A percentile compares a stretch with the other conserved stretches of the same genome.
phyloP scores from a whole-genome alignment of 2,329 filamentous ascomycete species.

The Venturia effusa region DNA sequence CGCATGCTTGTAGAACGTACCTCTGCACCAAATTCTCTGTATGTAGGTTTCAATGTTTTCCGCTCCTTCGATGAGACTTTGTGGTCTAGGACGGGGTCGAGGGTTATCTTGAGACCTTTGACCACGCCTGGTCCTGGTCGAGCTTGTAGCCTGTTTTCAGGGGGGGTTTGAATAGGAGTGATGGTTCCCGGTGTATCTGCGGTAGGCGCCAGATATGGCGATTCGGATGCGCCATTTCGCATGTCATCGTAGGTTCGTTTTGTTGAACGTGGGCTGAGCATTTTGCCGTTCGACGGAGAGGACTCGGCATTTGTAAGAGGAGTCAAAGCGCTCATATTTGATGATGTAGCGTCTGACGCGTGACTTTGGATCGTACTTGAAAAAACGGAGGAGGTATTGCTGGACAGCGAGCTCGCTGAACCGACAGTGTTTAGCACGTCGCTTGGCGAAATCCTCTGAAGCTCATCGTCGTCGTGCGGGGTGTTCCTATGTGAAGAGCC shows the following conservation, averaged over 20 bases:
- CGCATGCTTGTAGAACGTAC: slow-evolving; percentile 19
- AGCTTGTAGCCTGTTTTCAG: slow-evolving; percentile 34
- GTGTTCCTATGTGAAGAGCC: neutral
- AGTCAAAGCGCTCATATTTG: slow-evolving; percentile 37
- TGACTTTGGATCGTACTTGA: slow-evolving; percentile 29
- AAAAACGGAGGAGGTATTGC: slow-evolving; percentile 61
- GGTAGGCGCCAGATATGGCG: slow-evolving; percentile 22
- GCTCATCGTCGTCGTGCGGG: slow-evolving; percentile 37
- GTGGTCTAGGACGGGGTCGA: slow-evolving; percentile 53
- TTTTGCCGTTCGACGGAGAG: slow-evolving; percentile 49
- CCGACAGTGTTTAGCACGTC: slow-evolving; percentile 61
- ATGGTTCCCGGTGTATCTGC: slow-evolving; percentile 23
- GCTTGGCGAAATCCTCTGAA: slow-evolving; percentile 43
- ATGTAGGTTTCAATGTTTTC: slow-evolving; percentile 39
- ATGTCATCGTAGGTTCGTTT: slow-evolving; percentile 28
- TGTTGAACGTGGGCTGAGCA: slow-evolving; percentile 40
- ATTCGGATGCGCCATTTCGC: slow-evolving; percentile 19
- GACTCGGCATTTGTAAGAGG: slow-evolving; percentile 57
- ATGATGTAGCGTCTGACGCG: neutral
- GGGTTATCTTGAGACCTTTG: slow-evolving; percentile 48
- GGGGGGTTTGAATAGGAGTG: slow-evolving; percentile 32
- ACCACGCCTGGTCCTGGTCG: slow-evolving; percentile 39
- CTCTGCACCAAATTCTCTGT: slow-evolving; percentile 40
- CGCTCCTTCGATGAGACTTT: slow-evolving; percentile 46
- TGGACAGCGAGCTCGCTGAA: slow-evolving; percentile 62